phyloP scores from a whole-genome alignment of 495 filamentous ascomycete species.

The Talaromyces proteolyticus region DNA sequence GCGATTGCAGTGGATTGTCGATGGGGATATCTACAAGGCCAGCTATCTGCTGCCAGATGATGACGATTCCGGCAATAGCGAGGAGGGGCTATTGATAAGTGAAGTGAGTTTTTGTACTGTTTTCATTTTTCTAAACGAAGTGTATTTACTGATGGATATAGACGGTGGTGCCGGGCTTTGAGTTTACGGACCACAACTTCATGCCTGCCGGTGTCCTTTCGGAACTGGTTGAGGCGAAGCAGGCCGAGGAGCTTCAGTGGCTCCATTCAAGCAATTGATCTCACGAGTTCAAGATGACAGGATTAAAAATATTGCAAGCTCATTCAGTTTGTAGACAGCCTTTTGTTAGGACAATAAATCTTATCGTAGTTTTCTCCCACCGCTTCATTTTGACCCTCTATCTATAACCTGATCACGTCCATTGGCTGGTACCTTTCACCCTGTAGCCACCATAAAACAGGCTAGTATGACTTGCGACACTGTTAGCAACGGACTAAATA shows the following conservation, averaged over 20 bases:
- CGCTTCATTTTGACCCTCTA: no score
- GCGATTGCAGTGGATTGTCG: slow-evolving; percentile 62
- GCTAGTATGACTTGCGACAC: no score
- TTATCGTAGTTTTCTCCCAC: no score
- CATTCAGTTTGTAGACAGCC: no score
- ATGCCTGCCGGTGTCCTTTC: slow-evolving; percentile 34
- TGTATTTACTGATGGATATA: slow-evolving; percentile 6
- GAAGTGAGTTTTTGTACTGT: slow-evolving; percentile 35
- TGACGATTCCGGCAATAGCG: slow-evolving; percentile 23
- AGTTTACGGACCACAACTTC: slow-evolving; percentile 60
- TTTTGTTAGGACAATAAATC: no score
- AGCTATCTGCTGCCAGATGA: slow-evolving; percentile 48
- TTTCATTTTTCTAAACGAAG: background rate
- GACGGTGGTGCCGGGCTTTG: slow-evolving; percentile 62
- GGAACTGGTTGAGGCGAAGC: slow-evolving; percentile 39
- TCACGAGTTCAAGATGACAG: no score
- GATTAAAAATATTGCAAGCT: no score
- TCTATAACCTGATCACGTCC: no score
- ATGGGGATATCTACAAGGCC: slow-evolving; percentile 59
- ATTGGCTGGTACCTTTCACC: no score
- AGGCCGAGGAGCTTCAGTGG: slow-evolving; percentile 44
- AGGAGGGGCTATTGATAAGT: slow-evolving; percentile 52
- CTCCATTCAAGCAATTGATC: slow-evolving; percentile 26
- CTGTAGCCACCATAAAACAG: no score
- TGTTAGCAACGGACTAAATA: no score